phyloP scores from a whole-genome alignment of 2,329 filamentous ascomycete species.

The Ilyonectria robusta region DNA sequence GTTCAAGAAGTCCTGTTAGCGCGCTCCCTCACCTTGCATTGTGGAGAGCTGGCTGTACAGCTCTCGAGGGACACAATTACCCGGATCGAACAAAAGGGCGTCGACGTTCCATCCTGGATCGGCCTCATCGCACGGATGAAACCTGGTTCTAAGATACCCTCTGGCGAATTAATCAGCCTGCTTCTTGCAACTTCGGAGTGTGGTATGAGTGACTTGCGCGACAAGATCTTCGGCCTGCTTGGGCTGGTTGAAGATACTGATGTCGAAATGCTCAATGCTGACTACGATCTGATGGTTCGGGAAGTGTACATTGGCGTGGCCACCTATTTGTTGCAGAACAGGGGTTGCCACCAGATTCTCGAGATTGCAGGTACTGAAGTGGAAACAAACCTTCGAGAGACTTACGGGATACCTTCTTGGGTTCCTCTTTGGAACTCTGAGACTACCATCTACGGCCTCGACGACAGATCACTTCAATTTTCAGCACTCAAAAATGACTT shows the following conservation, averaged over 20 bases:
- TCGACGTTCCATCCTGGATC: constrained; percentile 28
- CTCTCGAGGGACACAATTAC: constrained; percentile 14
- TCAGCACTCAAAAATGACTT: background rate
- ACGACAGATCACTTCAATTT: background rate
- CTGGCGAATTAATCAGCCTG: background rate
- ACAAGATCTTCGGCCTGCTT: constrained; percentile 33
- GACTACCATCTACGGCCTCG: background rate
- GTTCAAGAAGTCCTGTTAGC: constrained; percentile 33
- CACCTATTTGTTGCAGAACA: constrained; percentile 22
- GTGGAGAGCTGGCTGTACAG: constrained; percentile 7
- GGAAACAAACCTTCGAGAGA: constrained; percentile 4
- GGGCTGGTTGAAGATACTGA: constrained; percentile 21
- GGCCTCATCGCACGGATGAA: constrained; percentile 12
- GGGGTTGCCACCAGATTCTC: background rate
- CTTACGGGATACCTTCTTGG: constrained; percentile 33
- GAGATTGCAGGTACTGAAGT: constrained; percentile 19
- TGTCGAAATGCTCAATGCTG: constrained; percentile 9
- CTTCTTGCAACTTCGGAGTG: constrained; percentile 28
- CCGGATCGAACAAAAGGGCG: background rate
- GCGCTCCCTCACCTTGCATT: constrained; percentile 21
- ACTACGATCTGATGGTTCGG: constrained; percentile 33
- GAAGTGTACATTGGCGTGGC: constrained; percentile 36
- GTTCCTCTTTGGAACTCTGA: constrained; percentile 30
- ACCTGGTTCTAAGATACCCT: background rate
- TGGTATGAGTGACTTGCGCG: constrained; percentile 25